These are phyloP conservation scores for Aaosphaeria arxii DNA, from an alignment of 2,329 filamentous ascomycete genomes.

Conservation along the genomic window DNA sequence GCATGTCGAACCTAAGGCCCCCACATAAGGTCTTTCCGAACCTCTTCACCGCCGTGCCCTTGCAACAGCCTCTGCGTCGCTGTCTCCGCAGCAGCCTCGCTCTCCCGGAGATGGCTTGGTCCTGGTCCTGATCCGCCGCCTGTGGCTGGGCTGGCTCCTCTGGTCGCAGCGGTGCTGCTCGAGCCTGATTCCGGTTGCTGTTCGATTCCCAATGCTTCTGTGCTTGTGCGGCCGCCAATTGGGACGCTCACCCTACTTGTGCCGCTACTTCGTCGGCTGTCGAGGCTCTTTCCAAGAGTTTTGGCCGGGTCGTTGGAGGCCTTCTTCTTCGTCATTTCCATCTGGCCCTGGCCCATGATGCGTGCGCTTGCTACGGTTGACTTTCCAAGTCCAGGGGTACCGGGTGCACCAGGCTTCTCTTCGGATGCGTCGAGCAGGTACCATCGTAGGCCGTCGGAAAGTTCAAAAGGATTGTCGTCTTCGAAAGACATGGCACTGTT, in stretches of 20 bases:
- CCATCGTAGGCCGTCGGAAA: constrained; percentile 93
- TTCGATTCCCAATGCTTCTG: constrained; percentile 22
- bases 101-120: constrained; percentile 32
- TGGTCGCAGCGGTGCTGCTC: constrained; percentile 26
- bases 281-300: constrained; percentile 74
- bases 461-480: constrained; percentile 94
- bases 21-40: constrained; percentile 44
- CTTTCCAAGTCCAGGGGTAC: constrained; percentile 88
- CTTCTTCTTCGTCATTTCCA: constrained; percentile 44
- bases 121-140: constrained; percentile 17
- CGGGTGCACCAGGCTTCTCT: constrained; percentile 83
- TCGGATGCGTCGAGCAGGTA: constrained; percentile 92
- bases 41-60: constrained; percentile 40
- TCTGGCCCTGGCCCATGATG: constrained; percentile 77
- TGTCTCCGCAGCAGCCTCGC: constrained; percentile 17
- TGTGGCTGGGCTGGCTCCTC: constrained; percentile 29
- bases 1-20: constrained; percentile 38
- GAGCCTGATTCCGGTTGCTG: constrained; percentile 19
- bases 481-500: constrained; percentile 59
- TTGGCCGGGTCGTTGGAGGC: constrained; percentile 48
- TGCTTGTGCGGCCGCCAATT: constrained; percentile 21
- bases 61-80: constrained; percentile 17
- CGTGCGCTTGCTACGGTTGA: constrained; percentile 86
- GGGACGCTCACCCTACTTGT: constrained; percentile 73
- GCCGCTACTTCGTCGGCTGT: constrained; percentile 85